phyloP scores from a whole-genome alignment of 2,329 filamentous ascomycete species.

The Ophiostoma sp. region DNA sequence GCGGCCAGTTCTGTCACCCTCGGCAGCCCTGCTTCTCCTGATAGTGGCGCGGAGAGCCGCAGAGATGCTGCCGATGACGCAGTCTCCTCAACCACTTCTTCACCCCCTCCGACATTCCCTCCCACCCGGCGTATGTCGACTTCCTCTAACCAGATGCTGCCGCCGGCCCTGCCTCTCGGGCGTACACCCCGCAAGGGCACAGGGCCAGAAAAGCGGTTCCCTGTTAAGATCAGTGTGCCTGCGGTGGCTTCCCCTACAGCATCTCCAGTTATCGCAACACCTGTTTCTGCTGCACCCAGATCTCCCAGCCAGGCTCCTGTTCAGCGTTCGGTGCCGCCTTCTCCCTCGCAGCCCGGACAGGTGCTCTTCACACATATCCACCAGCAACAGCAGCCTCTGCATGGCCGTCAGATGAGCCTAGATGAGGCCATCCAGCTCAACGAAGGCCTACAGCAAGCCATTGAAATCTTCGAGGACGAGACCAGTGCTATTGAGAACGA shows the following conservation, averaged over 20 bases:
- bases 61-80: constrained; percentile 18
- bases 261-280: neutral
- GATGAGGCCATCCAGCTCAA: constrained; percentile 52
- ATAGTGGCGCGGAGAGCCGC: constrained; percentile 26
- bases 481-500: constrained; percentile 30
- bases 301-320: constrained; percentile 14
- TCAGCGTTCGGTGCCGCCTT: constrained; percentile 22
- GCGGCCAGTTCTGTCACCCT: constrained; percentile 26
- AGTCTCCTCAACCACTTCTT: constrained; percentile 22
- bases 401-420: constrained; percentile 42
- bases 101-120: constrained; percentile 25
- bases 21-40: constrained; percentile 24
- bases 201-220: constrained; percentile 54
- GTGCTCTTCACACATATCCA: constrained; percentile 24
- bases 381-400: constrained; percentile 26
- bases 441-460: constrained; percentile 52
- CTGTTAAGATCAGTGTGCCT: constrained; percentile 48
- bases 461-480: constrained; percentile 59
- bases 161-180: constrained; percentile 31
- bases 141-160: constrained; percentile 29
- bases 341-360: constrained; percentile 17
- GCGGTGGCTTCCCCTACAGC: constrained; percentile 22
- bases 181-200: constrained; percentile 45
- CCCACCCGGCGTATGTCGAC: constrained; percentile 18
- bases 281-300: neutral